Evolutionary conservation across 2,329 filamentous ascomycete species (phyloP), one percentile per base, ranked within the genome.

Genomic region (Trichoderma pleuroti): DNA sequence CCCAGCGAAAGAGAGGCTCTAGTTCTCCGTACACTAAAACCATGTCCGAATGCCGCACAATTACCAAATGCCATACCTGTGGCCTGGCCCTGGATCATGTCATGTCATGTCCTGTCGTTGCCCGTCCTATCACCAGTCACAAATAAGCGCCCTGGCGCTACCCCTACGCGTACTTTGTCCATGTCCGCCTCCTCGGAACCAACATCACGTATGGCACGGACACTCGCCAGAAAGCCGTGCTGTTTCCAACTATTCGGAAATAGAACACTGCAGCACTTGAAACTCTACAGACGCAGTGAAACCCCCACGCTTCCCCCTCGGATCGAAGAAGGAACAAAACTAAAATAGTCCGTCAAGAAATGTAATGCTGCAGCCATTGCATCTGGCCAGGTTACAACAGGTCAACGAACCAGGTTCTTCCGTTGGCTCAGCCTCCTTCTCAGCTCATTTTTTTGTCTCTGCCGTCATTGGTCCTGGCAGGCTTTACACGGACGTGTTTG

Each of bases 61-160:
- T 21, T 49, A 21, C 42, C 16, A 39, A 46, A 46, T 46, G 2
- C 39, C n/a, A 46, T 49, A 49, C 42, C n/a, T 49, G 9, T 42
- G 16, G n/a, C 39, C 8, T 10, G 10, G 42, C 42, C 42, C 42
- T 49, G n/a, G 42, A 21, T 21, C n/a, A 49, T 52, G 21, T 14
- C 46, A 24, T 49, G 46, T 21, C 46, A 24, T 52, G 46, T 52
- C 46, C 14, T 52, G 46, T 52, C 46, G 21, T 24, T 52, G 24
- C 63, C 63, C 9, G n/a, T 36, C 63, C 65, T 36, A 68, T 68
- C 65, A 60, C 56, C 28, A 49, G 65, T 60, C 65, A 34, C 36
- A 28, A 32, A 60, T 49, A 68, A 68, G 56, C 64, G 64, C 64
- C 64, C 36, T 30, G 52, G 10, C 52, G 63, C 63, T 18, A 46